Conservation (phyloP, 2,329 filamentous ascomycete species). For the Penicillium crustosum region DNA sequence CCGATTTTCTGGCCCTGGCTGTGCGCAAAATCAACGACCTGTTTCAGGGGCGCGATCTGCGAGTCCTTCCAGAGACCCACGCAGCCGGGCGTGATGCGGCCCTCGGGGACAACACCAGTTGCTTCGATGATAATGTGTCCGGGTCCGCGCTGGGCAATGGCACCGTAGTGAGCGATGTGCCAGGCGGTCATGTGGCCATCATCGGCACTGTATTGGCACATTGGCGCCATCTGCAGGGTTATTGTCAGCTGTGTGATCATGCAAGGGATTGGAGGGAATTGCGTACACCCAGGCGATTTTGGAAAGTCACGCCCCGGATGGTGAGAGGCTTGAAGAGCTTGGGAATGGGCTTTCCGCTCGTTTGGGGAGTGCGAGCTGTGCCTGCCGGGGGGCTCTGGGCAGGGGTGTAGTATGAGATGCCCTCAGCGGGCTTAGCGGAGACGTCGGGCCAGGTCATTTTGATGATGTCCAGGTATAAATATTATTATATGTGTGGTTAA, state of each 20-base stretch:
- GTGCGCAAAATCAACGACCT: conserved; percentile 76
- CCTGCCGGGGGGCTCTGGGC: conserved; percentile 40
- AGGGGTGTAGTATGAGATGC: conserved; percentile 46
- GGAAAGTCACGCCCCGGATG: conserved; percentile 59
- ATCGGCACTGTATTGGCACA: conserved; percentile 66
- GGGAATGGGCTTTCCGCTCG: conserved; percentile 44
- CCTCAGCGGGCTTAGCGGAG: conserved; percentile 36
- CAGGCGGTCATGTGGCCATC: conserved; percentile 75
- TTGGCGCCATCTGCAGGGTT: conserved; percentile 42
- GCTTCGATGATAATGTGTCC: conserved; percentile 77
- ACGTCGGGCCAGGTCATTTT: conserved; percentile 36
- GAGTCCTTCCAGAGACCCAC: conserved; percentile 75
- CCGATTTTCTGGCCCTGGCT: conserved; percentile 73
- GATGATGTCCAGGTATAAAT: background rate
- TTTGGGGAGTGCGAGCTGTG: conserved; percentile 43
- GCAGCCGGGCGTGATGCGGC: conserved; percentile 70
- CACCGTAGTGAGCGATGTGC: conserved; percentile 80
- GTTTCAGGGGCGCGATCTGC: conserved; percentile 68
- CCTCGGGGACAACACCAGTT: conserved; percentile 70
- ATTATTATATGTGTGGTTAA: background rate
- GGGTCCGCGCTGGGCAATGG: conserved; percentile 75
- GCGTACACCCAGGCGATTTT: conserved; percentile 62
- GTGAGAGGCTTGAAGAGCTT: conserved; percentile 61
- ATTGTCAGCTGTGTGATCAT: background rate
- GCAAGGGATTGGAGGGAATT: background rate